These are phyloP conservation scores for Margaritispora aquatica DNA, from an alignment of 495 filamentous ascomycete genomes.

Conservation along the genomic window DNA sequence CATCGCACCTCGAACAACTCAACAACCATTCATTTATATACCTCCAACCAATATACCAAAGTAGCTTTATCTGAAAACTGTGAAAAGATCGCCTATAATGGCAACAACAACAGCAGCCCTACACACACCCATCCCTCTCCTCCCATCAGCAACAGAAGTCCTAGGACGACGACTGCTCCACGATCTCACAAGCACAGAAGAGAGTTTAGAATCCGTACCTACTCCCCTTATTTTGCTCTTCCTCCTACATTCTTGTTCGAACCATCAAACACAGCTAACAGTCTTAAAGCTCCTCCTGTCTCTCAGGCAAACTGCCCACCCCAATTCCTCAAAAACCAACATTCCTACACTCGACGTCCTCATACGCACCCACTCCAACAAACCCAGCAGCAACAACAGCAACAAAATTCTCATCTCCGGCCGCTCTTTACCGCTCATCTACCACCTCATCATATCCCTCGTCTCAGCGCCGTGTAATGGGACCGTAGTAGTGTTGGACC, in stretches of 20 bases:
- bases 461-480: conserved; percentile 47
- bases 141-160: neutral
- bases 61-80: too few species aligned
- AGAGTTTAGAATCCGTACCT: conserved; percentile 57
- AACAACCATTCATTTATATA: too few species aligned
- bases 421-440: conserved; percentile 61
- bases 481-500: conserved; percentile 65
- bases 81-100: neutral
- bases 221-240: neutral
- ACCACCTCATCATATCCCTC: conserved; percentile 31
- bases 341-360: conserved; percentile 38
- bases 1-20: too few species aligned
- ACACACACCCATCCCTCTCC: neutral
- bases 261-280: conserved; percentile 21
- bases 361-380: conserved; percentile 22
- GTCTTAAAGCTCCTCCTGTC: conserved; percentile 32
- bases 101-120: neutral
- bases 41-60: too few species aligned
- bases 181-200: conserved; percentile 23
- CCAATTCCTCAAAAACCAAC: conserved; percentile 13
- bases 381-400: conserved; percentile 6
- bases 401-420: conserved; percentile 35
- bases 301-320: conserved; percentile 35
- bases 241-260: neutral
- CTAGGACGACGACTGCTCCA: neutral